Conservation (phyloP, 306 rosid species). For the Quercus rubra region DNA sequence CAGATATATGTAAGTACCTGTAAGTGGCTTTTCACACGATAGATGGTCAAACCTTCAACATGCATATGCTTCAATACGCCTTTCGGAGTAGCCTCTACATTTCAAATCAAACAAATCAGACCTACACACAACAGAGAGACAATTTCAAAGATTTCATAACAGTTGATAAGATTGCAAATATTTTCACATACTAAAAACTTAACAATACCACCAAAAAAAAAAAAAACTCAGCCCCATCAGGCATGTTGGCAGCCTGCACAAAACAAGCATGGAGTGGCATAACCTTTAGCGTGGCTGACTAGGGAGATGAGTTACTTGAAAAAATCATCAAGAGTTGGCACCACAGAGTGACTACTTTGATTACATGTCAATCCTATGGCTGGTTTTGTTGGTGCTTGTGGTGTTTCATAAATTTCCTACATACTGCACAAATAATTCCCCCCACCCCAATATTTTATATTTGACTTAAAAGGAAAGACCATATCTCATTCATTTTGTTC, state of each 20-base stretch:
- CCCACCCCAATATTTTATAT: background rate
- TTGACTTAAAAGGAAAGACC: background rate
- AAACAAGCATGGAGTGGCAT: conserved; percentile 26
- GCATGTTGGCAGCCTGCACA: background rate
- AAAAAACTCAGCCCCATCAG: too few relatives aligned
- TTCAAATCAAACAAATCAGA: background rate
- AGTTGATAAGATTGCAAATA: too few relatives aligned
- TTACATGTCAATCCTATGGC: conserved; percentile 11
- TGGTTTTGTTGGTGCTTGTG: conserved; percentile 20
- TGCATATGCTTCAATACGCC: too few relatives aligned
- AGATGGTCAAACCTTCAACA: too few relatives aligned
- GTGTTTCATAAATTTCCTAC: conserved; percentile 33
- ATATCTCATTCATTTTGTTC: background rate
- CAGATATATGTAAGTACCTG: too few relatives aligned
- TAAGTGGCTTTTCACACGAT: too few relatives aligned
- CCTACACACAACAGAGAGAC: too few relatives aligned
- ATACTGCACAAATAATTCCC: too few relatives aligned
- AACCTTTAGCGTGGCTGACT: conserved; percentile 15
- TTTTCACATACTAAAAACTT: too few relatives aligned
- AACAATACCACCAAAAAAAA: too few relatives aligned
- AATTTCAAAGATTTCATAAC: too few relatives aligned
- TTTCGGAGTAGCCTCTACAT: too few relatives aligned
- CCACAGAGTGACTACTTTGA: background rate
- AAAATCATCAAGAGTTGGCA: conserved; percentile 20
- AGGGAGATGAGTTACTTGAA: conserved; percentile 26